Evolutionary conservation across 192 early-diverging fungal species (phyloP).

Genomic region (Backusella westeae): DNA sequence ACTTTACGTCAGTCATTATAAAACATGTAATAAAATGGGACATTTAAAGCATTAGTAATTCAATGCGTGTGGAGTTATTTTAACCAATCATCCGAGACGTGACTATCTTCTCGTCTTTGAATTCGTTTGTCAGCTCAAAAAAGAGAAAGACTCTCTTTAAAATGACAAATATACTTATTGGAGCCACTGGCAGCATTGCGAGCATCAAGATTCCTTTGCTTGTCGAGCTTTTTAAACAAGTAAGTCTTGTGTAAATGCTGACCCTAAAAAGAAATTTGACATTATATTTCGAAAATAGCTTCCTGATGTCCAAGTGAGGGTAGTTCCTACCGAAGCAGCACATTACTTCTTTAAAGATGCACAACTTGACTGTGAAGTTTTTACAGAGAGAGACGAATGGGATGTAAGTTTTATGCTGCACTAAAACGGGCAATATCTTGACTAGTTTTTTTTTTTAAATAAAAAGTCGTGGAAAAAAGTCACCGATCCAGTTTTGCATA

Average conservation of each 20-base stretch:
- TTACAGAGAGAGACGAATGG: slow-evolving; percentile 93
- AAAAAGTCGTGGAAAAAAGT: slow-evolving; percentile 72
- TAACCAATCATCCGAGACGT: neutral
- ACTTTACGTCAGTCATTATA: neutral
- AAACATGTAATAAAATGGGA: too few relatives aligned
- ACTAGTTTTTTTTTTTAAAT: neutral
- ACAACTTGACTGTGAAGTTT: slow-evolving; percentile 50
- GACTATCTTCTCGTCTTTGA: neutral
- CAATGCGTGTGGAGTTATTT: neutral
- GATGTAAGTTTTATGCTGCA: slow-evolving; percentile 36
- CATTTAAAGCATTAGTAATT: neutral
- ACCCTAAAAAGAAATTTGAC: neutral
- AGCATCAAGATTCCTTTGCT: slow-evolving; percentile 85
- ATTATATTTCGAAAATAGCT: slow-evolving; percentile 17
- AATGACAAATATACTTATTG: slow-evolving; percentile 62
- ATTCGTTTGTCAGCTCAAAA: neutral
- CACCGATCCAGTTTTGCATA: slow-evolving; percentile 92
- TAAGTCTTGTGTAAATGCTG: neutral
- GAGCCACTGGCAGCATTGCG: slow-evolving; percentile 88
- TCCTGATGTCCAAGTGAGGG: slow-evolving; percentile 65
- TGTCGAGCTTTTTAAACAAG: slow-evolving; percentile 43
- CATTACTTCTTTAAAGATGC: slow-evolving; percentile 79
- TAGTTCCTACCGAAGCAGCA: slow-evolving; percentile 80
- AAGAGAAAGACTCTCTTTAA: neutral
- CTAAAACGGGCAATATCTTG: neutral